phyloP scores from a whole-genome alignment of 2,329 filamentous ascomycete genomes.

The Elsinoe ampelina region DNA sequence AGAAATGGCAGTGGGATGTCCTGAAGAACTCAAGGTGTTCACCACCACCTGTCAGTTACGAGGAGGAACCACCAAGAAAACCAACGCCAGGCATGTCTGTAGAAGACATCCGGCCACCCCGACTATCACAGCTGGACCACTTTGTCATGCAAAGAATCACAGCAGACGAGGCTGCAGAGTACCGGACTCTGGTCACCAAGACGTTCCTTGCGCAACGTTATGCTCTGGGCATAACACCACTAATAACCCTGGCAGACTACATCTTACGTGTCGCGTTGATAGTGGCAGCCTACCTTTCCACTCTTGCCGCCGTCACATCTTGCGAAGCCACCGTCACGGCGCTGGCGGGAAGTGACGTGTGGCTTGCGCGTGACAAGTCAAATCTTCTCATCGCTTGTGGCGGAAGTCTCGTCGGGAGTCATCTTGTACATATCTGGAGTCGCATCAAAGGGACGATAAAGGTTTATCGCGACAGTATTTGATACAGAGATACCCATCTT shows the following conservation, averaged over 20 bases:
- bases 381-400: neutral
- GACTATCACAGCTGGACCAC: slow-evolving; percentile 32
- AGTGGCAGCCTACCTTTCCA: neutral
- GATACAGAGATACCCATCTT: neutral
- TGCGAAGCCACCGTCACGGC: neutral
- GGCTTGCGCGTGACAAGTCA: slow-evolving; percentile 4
- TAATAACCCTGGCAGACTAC: slow-evolving; percentile 10
- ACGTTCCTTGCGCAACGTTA: slow-evolving; percentile 35
- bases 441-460: slow-evolving; percentile 1
- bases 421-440: slow-evolving; percentile 11
- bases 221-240: slow-evolving; percentile 12
- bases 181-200: slow-evolving; percentile 31
- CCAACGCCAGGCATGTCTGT: slow-evolving; percentile 14
- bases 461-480: neutral
- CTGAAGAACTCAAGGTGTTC: slow-evolving; percentile 32
- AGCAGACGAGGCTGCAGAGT: slow-evolving; percentile 22
- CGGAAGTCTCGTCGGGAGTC: neutral
- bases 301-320: neutral
- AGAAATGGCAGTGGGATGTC: slow-evolving; percentile 27
- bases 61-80: slow-evolving; percentile 16
- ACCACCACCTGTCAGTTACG: slow-evolving; percentile 32
- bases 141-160: slow-evolving; percentile 24
- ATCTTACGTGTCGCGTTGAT: neutral
- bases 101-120: slow-evolving; percentile 31
- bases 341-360: neutral